These are phyloP conservation scores for Aureobasidium sp. DNA, from an alignment of 2,329 filamentous ascomycete species.

Conservation along the genomic window DNA sequence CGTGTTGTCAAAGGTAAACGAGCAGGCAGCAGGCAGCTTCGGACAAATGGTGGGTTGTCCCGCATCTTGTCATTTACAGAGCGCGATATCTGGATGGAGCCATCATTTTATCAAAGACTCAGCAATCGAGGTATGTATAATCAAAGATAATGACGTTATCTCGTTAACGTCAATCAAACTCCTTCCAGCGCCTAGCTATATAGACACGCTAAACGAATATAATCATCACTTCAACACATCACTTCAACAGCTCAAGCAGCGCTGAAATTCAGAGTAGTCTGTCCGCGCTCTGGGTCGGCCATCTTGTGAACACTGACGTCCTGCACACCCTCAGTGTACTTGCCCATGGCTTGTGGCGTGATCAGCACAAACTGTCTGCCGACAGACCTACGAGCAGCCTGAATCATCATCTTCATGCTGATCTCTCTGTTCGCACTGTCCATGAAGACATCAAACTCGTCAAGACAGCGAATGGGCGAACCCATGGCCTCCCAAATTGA, in stretches of 20 bases:
- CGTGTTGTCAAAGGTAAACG: background rate
- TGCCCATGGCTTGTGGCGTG: slow-evolving; percentile 75
- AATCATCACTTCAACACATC: too few species aligned
- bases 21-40: background rate
- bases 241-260: background rate
- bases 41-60: background rate
- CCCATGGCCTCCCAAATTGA: slow-evolving; percentile 98
- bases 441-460: slow-evolving; percentile 99
- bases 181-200: slow-evolving; percentile 9
- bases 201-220: background rate
- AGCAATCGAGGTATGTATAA: background rate
- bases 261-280: slow-evolving; percentile 33
- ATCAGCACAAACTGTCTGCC: slow-evolving; percentile 94
- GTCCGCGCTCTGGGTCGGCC: slow-evolving; percentile 46
- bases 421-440: slow-evolving; percentile 91
- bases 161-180: background rate
- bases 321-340: slow-evolving; percentile 47
- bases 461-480: slow-evolving; percentile 84
- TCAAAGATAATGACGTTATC: background rate
- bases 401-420: slow-evolving; percentile 89
- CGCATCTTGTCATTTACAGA: background rate
- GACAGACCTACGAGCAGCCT: slow-evolving; percentile 76
- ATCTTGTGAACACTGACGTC: slow-evolving; percentile 74
- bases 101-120: background rate
- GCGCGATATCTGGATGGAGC: background rate